Base-by-base conservation (phyloP, 2,329 filamentous ascomycete species). In the Colletotrichum noveboracense region DNA sequence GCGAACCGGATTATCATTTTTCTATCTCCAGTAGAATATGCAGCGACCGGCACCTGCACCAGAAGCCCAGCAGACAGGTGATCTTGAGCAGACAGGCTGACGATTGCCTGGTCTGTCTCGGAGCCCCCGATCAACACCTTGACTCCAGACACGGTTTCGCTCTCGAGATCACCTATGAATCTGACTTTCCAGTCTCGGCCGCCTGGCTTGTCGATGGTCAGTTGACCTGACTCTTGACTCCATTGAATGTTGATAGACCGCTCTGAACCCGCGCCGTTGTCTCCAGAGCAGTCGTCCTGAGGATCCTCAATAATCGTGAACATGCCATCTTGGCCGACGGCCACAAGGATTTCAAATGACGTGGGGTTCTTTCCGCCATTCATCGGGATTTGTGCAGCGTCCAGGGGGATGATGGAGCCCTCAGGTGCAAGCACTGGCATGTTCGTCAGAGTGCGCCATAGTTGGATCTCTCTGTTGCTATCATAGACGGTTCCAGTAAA, bases 241-340 rank as follows among this genome's bases (percentile, higher is more conserved):
- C 43, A 52, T 13, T 52, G 3, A 13, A 52, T 13, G 43, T 21
- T 13, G 1, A 52, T 52, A 52, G 43, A 52, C 2, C 43, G 43
- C 12, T 52, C 43, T 2, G 1, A 21, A 0, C 43, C 6, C n/a
- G 10, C 4, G 43, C 6, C n/a, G n/a, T 1, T 13, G 12, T 52
- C n/a, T 52, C 0, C 12, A 24, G 43, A 13, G n/a, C 2, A 24
- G 43, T 52, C 43, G 3, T 52, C 43, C n/a, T 1, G 6, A 24
- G 43, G 12, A 3, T 21, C 43, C n/a, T 52, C 43, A 4, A 52
- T 24, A 3, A 52, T 52, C 6, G n/a, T 52, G n/a, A 52, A 52
- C n/a, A 52, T 52, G 43, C 43, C 43, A 52, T 52, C n/a, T 52
- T 52, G 43, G 43, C 43, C 43, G n/a, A 52, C 43, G 1, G n/a